phyloP scores from a whole-genome alignment of 768 basidiomycete genomes.

The Rhizopogon vinicolor region DNA sequence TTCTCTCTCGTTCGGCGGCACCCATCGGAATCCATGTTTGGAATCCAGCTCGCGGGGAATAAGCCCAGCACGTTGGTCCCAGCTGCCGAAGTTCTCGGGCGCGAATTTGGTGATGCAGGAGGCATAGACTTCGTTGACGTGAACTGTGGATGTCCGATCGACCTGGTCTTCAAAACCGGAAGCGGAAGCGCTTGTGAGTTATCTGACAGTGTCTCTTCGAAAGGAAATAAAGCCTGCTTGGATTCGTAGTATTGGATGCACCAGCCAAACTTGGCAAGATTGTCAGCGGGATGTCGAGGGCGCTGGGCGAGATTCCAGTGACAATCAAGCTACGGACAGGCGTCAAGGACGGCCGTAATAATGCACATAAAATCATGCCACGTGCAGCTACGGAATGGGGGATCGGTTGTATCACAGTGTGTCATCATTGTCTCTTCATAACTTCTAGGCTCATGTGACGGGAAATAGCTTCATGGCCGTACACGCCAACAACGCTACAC shows the following conservation, averaged over 20 bases:
- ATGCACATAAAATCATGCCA: constrained; percentile 87
- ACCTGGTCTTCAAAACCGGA: constrained; percentile 88
- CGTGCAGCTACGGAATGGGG: constrained; percentile 54
- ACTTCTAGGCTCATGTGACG: background rate
- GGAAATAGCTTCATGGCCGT: constrained; percentile 83
- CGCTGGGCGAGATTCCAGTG: constrained; percentile 86
- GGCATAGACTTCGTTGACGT: constrained; percentile 89
- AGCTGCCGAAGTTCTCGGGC: constrained; percentile 75
- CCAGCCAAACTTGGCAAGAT: constrained; percentile 82
- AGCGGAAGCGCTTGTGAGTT: constrained; percentile 84
- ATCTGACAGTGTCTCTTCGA: background rate
- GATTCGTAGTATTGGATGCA: constrained; percentile 68
- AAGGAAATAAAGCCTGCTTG: background rate
- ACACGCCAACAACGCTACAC: constrained; percentile 94
- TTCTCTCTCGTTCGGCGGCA: constrained; percentile 92
- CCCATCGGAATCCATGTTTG: constrained; percentile 82
- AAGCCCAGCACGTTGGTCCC: constrained; percentile 76
- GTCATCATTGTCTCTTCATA: constrained; percentile 4
- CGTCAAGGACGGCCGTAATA: constrained; percentile 84
- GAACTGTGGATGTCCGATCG: constrained; percentile 97
- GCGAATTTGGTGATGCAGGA: constrained; percentile 46
- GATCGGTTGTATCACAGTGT: constrained; percentile 40
- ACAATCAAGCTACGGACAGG: constrained; percentile 93
- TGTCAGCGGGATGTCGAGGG: constrained; percentile 85
- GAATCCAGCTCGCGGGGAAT: constrained; percentile 89